A percentile compares a stretch with the other conserved stretches of the same genome.
These are phyloP conservation scores for Microstegium vimineum DNA, from an alignment of 176 grass and related monocot species.

Conservation along the genomic window DNA sequence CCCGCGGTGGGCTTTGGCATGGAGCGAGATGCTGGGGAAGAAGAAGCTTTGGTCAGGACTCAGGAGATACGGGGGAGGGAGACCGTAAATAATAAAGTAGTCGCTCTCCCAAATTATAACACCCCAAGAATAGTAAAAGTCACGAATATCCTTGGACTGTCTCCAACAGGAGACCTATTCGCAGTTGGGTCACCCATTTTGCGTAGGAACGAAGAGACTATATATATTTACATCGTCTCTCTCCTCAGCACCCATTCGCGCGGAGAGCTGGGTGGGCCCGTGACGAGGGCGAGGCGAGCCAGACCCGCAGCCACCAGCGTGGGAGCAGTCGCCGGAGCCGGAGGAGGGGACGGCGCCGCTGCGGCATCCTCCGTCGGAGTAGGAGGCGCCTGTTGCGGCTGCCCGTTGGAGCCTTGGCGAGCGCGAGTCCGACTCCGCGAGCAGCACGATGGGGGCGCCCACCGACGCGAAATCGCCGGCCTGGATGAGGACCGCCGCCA, in stretches of 20 bases:
- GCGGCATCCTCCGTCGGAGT: conserved; percentile 3
- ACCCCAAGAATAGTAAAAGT: no score
- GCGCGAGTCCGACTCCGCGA: conserved; percentile 80
- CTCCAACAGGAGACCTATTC: no score
- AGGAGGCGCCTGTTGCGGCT: conserved; percentile 40
- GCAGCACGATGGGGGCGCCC: conserved; percentile 87
- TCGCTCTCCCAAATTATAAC: no score
- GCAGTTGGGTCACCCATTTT: no score
- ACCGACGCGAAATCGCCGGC: conserved; percentile 72
- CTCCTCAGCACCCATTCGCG: no score
- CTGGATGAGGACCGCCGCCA: conserved; percentile 77
- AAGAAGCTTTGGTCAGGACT: neutral
- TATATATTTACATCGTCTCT: no score
- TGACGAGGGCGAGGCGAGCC: no score
- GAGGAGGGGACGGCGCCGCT: neutral
- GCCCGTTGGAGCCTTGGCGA: conserved; percentile 57
- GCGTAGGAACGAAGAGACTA: no score
- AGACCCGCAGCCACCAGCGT: conserved; percentile 31
- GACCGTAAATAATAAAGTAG: neutral
- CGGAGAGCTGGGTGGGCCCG: no score
- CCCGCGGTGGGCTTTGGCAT: conserved; percentile 10
- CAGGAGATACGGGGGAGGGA: no score
- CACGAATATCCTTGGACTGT: no score
- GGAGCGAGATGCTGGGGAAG: neutral
- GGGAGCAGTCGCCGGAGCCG: conserved; percentile 20